phyloP scores from a whole-genome alignment of 495 filamentous ascomycete genomes.

The Bacidia rubella region DNA sequence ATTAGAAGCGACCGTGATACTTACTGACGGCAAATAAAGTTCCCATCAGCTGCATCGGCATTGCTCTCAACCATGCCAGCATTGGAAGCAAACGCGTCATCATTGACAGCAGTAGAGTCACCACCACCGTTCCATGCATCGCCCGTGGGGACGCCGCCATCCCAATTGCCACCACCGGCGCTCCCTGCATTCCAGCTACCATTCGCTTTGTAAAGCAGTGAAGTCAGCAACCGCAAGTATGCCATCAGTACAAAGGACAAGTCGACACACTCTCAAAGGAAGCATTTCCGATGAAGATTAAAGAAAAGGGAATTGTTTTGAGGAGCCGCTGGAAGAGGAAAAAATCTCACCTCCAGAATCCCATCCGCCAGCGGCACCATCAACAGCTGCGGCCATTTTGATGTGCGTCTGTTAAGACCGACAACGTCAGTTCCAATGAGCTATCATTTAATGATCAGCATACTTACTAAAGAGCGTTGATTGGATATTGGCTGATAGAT shows the following conservation, averaged over 20 bases:
- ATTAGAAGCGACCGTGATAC: not conserved
- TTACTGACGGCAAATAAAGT: not conserved
- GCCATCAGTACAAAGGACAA: no score
- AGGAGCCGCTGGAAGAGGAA: not conserved
- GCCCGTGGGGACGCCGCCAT: conserved; percentile 2
- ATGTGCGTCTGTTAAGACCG: not conserved
- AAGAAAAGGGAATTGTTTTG: not conserved
- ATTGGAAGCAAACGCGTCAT: not conserved
- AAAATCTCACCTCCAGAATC: not conserved
- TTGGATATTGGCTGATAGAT: no score
- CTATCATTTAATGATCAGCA: not conserved
- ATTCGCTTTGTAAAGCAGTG: not conserved
- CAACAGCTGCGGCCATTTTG: not conserved
- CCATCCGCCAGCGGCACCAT: not conserved
- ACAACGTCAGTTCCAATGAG: not conserved
- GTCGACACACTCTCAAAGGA: no score
- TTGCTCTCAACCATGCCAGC: not conserved
- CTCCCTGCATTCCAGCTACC: not conserved
- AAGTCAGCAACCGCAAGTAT: no score
- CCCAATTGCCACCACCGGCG: conserved; percentile 2
- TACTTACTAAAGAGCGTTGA: no score
- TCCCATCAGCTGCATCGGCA: conserved; percentile 4
- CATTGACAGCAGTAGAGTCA: not conserved
- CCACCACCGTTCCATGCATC: conserved; percentile 2
- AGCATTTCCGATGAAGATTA: not conserved